Evolutionary conservation across 352 stramenopile genomes (phyloP).

Genomic region (Pythium guiyangense): DNA sequence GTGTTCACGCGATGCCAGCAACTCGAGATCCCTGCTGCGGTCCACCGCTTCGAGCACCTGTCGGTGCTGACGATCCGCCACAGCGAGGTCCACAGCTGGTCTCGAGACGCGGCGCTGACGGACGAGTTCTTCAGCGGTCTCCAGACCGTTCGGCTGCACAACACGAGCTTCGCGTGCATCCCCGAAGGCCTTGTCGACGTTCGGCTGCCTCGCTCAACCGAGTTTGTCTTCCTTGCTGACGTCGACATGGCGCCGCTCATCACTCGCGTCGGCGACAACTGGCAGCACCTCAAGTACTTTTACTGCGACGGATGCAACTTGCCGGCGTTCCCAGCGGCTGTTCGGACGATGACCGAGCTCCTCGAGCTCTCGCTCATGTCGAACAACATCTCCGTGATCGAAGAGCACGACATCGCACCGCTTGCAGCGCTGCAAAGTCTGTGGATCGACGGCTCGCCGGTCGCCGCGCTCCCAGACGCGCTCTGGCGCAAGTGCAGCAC

Average conservation of each 20-base stretch:
- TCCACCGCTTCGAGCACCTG: neutral
- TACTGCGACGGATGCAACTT: slow-evolving; percentile 9
- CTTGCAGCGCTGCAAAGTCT: neutral
- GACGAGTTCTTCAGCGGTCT: no score
- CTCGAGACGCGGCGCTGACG: neutral
- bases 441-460: neutral
- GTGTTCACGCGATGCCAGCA: neutral
- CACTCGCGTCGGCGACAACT: neutral
- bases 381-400: neutral
- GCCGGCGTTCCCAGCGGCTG: neutral
- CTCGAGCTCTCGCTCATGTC: slow-evolving; percentile 3
- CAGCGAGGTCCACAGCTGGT: neutral
- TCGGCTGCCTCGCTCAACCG: neutral
- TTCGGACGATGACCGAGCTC: neutral
- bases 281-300: slow-evolving; percentile 9
- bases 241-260: neutral
- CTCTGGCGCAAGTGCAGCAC: no score
- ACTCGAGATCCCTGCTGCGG: neutral
- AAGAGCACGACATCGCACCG: neutral
- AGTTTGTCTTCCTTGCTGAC: neutral
- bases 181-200: neutral
- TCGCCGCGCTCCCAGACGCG: slow-evolving; percentile 1
- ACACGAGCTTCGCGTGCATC: neutral
- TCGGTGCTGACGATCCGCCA: neutral
- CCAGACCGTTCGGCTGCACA: neutral